Conservation (phyloP, 2,329 filamentous ascomycete species). For the Hymenoscyphus occultus region DNA sequence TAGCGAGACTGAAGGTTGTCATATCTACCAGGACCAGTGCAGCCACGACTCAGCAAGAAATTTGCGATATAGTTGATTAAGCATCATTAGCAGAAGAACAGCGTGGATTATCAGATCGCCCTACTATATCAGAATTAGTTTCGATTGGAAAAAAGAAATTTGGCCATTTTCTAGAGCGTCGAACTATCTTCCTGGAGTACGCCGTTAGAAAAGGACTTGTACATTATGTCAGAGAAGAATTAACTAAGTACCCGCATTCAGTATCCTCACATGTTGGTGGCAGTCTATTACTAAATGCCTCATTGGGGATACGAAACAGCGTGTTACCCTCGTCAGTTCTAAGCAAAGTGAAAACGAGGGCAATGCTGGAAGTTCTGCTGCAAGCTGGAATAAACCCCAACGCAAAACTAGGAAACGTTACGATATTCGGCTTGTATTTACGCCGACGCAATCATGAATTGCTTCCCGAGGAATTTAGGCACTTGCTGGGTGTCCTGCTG, state of each 20-base stretch:
- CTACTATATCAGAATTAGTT: background rate
- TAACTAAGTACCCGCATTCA: background rate
- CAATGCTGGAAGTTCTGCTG: background rate
- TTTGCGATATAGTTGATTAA: background rate
- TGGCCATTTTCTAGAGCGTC: background rate
- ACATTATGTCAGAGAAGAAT: background rate
- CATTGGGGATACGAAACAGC: background rate
- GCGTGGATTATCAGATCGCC: background rate
- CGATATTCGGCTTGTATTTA: background rate
- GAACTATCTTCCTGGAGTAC: background rate
- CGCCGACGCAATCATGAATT: background rate
- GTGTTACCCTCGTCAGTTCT: background rate
- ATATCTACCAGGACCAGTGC: background rate
- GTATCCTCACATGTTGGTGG: background rate
- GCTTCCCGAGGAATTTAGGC: background rate
- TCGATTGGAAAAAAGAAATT: background rate
- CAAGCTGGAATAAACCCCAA: background rate
- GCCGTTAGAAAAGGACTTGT: background rate
- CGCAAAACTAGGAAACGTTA: background rate
- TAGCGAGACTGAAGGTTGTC: background rate
- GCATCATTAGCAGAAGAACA: background rate
- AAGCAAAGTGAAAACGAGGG: background rate
- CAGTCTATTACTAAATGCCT: background rate
- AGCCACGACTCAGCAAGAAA: background rate
- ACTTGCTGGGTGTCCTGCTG: background rate